Base-by-base conservation (phyloP, 2,329 filamentous ascomycete species). In the Camptophora hylomeconis region DNA sequence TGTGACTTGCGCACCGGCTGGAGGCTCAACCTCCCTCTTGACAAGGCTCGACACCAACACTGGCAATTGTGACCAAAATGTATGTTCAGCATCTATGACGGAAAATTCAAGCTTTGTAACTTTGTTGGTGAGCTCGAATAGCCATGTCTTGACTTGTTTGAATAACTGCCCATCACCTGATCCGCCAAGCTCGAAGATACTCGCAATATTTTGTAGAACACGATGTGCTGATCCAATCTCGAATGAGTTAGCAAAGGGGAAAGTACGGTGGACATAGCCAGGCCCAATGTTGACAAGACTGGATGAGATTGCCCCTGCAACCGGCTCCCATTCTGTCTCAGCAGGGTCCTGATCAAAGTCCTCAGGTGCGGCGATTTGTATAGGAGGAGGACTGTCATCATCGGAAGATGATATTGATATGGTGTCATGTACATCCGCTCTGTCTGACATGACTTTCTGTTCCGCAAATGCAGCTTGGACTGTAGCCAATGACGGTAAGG, bases 311-410 rank as follows among this genome's bases (percentile, higher is more conserved):
- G 18, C 24, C 54, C 28, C 8, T 8, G 44, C 52, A 30, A 58
- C 35, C 3, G 49, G 44, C n/a, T n/a, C 33, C 61, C 60, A 65
- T 36, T 45, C 57, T 6, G 58, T 58, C 12, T 52, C 51, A 17
- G 54, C 54, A 2, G 56, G 52, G 29, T 63, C 58, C 39, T 63
- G 38, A 26, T 60, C 57, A 41, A 60, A 58, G 32, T 65, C 63
- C 45, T 65, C 61, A 11, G 55, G 45, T 23, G 63, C 59, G 5
- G 60, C 58, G 10, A 63, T 58, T 43, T 66, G 61, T 17, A 65
- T 64, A 31, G 61, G 54, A n/a, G n/a, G n/a, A 7, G 57, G 58
- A 30, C 58, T 63, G 23, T 52, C 51, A 12, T 52, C 47, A 8
- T 59, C 52, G 10, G 60, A 59, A 4, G 59, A 61, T 7, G 53